Evolutionary conservation across 208 protist species (phyloP).

Genomic region (Trypanosomatidae sp.): DNA sequence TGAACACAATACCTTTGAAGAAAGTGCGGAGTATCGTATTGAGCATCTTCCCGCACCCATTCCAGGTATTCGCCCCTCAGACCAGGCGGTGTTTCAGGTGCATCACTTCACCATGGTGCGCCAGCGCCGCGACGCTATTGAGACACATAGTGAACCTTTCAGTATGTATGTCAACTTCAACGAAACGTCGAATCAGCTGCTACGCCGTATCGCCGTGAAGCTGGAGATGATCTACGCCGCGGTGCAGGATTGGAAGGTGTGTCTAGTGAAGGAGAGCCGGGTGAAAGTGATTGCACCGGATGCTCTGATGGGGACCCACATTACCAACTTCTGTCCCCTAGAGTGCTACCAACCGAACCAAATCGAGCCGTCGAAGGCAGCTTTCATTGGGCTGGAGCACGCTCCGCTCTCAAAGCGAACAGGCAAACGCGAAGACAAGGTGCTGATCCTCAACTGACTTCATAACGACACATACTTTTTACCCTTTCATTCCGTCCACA

Average conservation of each 20-base stretch:
- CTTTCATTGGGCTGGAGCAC: conserved; percentile 89
- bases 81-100: conserved; percentile 72
- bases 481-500: background rate
- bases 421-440: conserved; percentile 64
- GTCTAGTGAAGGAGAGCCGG: conserved; percentile 67
- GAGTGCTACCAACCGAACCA: conserved; percentile 64
- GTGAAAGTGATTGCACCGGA: conserved; percentile 66
- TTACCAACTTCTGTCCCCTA: conserved; percentile 51
- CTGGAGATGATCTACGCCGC: conserved; percentile 67
- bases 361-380: conserved; percentile 54
- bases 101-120: conserved; percentile 80
- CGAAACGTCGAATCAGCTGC: conserved; percentile 53
- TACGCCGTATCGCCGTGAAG: conserved; percentile 69
- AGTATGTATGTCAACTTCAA: conserved; percentile 71
- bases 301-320: conserved; percentile 60
- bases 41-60: conserved; percentile 68
- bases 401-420: conserved; percentile 58
- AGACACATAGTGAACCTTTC: conserved; percentile 87
- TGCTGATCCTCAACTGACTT: conserved; percentile 72
- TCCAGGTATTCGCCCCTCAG: conserved; percentile 32
- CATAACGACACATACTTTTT: background rate
- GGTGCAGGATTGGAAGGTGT: conserved; percentile 86
- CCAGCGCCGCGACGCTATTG: conserved; percentile 58
- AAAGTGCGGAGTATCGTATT: conserved; percentile 88
- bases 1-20: conserved; percentile 80